These are phyloP conservation scores for Williopsis jadinii DNA, from an alignment of 1,139 yeast genomes.

Conservation along the genomic window DNA sequence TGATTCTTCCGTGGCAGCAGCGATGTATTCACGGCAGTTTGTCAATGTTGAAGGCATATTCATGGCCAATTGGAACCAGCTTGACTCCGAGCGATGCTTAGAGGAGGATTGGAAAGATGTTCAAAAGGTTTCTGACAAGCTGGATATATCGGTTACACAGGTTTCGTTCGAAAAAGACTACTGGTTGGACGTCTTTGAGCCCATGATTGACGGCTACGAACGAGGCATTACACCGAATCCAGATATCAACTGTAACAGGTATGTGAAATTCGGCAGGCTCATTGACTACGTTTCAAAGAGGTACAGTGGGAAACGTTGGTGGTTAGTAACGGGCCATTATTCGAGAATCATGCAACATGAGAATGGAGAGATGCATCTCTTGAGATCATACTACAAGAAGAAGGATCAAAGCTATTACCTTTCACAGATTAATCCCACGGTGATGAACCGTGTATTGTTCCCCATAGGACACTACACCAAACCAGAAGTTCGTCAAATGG, in stretches of 20 bases:
- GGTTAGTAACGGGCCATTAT: slow-evolving; percentile 95
- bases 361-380: slow-evolving; percentile 36
- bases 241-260: slow-evolving; percentile 79
- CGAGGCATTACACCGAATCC: slow-evolving; percentile 90
- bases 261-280: slow-evolving; percentile 81
- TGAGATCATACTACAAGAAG: slow-evolving; percentile 49
- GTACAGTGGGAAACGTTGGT: slow-evolving; percentile 40
- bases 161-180: slow-evolving; percentile 86
- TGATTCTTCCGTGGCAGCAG: slow-evolving; percentile 88
- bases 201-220: slow-evolving; percentile 72
- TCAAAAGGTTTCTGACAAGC: slow-evolving; percentile 48
- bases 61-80: slow-evolving; percentile 87
- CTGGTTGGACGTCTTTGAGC: slow-evolving; percentile 88
- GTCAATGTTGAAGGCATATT: slow-evolving; percentile 67
- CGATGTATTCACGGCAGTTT: slow-evolving; percentile 39
- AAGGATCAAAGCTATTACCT: slow-evolving; percentile 93
- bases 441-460: slow-evolving; percentile 48
- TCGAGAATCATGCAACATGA: slow-evolving; percentile 46
- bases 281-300: slow-evolving; percentile 42
- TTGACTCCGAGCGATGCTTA: slow-evolving; percentile 45
- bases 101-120: slow-evolving; percentile 91
- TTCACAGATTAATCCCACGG: slow-evolving; percentile 50
- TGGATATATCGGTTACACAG: slow-evolving; percentile 64
- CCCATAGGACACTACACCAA: slow-evolving; percentile 79
- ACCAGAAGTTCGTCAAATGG: slow-evolving; percentile 65